A percentile compares a stretch with the other conserved stretches of the same genome.
phyloP scores from a whole-genome alignment of 1,139 yeast genomes.

The Saccharomyces hybrid region DNA sequence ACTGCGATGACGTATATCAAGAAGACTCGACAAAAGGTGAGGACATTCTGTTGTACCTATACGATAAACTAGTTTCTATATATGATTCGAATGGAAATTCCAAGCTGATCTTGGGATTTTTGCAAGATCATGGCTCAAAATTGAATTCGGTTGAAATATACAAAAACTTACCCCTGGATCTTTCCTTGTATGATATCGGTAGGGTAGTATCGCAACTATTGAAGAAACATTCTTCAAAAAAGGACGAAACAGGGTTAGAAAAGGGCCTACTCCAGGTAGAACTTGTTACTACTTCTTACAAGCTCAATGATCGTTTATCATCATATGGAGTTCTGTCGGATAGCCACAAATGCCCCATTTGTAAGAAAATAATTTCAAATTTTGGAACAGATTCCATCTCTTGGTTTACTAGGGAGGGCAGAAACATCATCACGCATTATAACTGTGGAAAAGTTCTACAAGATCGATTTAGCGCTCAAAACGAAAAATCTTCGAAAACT shows the following conservation, averaged over 20 bases:
- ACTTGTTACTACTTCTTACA: slow-evolving; percentile 16
- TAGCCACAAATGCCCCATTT: slow-evolving; percentile 23
- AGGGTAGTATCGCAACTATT: slow-evolving; percentile 14
- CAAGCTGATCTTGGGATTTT: slow-evolving; percentile 8
- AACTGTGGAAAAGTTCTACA: slow-evolving; percentile 1
- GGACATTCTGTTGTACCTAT: slow-evolving; percentile 30
- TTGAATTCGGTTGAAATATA: slow-evolving; percentile 15
- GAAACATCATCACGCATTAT: slow-evolving; percentile 1
- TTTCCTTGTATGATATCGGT: slow-evolving; percentile 15
- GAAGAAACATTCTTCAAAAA: slow-evolving; percentile 12
- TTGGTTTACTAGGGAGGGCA: slow-evolving; percentile 16
- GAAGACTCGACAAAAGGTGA: slow-evolving; percentile 37
- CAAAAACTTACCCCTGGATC: slow-evolving; percentile 15
- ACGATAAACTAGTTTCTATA: slow-evolving; percentile 13
- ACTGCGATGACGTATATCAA: slow-evolving; percentile 50
- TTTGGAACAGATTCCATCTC: slow-evolving; percentile 18
- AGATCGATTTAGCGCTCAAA: background rate
- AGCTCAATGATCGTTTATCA: slow-evolving; percentile 14
- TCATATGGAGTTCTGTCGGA: slow-evolving; percentile 17
- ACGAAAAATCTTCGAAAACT: background rate
- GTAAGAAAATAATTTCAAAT: slow-evolving; percentile 19
- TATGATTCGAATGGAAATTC: background rate
- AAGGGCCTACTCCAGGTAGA: slow-evolving; percentile 23
- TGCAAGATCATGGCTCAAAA: slow-evolving; percentile 23
- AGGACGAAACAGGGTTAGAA: slow-evolving; percentile 15